These are phyloP conservation scores for Brassica incana DNA, from an alignment of 345 rosid species.

Conservation along the genomic window DNA sequence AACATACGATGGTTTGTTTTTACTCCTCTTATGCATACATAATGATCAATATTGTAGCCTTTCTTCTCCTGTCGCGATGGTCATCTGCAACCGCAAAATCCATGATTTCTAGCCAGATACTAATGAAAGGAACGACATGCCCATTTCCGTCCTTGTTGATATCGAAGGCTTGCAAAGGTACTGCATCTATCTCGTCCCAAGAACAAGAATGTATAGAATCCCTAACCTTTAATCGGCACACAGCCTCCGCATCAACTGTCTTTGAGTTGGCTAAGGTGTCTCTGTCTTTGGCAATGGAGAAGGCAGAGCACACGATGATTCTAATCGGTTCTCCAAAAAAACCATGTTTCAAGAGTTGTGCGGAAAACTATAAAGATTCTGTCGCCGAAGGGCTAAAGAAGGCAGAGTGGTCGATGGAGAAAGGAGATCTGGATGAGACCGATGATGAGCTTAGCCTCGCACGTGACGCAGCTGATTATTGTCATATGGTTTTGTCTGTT, in stretches of 20 bases:
- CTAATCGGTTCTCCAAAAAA: constrained; percentile 34
- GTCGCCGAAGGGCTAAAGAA: constrained; percentile 23
- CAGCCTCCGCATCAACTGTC: constrained; percentile 10
- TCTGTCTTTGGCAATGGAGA: constrained; percentile 11
- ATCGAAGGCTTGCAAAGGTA: constrained; percentile 38
- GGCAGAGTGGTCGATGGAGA: constrained; percentile 13
- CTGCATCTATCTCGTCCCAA: constrained; percentile 20
- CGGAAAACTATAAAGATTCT: constrained; percentile 27
- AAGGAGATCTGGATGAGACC: constrained; percentile 21
- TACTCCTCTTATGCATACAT: neutral
- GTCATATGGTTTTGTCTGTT: constrained; percentile 36
- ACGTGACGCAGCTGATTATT: constrained; percentile 36
- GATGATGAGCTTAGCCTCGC: constrained; percentile 26
- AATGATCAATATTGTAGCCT: constrained; percentile 10
- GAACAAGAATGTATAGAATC: constrained; percentile 27
- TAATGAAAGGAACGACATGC: constrained; percentile 15
- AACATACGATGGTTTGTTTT: constrained; percentile 4
- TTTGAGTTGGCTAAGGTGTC: constrained; percentile 22
- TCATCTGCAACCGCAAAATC: constrained; percentile 5
- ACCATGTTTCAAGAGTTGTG: constrained; percentile 39
- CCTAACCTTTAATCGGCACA: constrained; percentile 12
- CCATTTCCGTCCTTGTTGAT: constrained; percentile 21
- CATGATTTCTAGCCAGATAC: neutral
- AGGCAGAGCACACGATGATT: constrained; percentile 14
- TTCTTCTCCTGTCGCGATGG: constrained; percentile 19